These are phyloP conservation scores for Lachnellula willkommii DNA, from an alignment of 2,329 filamentous ascomycete species.

Conservation along the genomic window DNA sequence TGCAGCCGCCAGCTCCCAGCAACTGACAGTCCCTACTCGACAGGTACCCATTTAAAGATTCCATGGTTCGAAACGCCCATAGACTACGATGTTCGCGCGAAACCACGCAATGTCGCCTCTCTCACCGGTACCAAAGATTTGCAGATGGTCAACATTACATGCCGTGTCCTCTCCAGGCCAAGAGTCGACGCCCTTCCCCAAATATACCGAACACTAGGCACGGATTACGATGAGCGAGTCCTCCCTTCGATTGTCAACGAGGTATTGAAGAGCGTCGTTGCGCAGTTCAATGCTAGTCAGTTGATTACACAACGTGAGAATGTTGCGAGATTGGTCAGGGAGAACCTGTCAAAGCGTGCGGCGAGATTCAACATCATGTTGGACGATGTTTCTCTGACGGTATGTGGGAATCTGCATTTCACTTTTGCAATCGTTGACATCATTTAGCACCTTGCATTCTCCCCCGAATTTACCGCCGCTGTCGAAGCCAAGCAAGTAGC, in stretches of 20 bases:
- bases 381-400: constrained; percentile 94
- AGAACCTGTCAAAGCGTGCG: constrained; percentile 85
- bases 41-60: constrained; percentile 86
- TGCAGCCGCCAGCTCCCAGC: constrained; percentile 1
- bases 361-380: constrained; percentile 96
- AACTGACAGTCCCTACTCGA: constrained; percentile 5
- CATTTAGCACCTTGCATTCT: constrained; percentile 62
- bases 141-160: constrained; percentile 99
- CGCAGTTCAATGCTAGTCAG: constrained; percentile 97
- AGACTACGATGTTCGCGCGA: constrained; percentile 95
- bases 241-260: constrained; percentile 98
- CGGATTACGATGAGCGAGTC: constrained; percentile 95
- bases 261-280: constrained; percentile 96
- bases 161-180: constrained; percentile 92
- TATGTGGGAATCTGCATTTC: constrained; percentile 42
- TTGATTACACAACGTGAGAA: constrained; percentile 99
- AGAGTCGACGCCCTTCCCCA: constrained; percentile 84
- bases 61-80: constrained; percentile 98
- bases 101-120: constrained; percentile 92
- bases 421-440: constrained; percentile 7
- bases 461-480: constrained; percentile 67
- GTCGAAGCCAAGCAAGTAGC: constrained; percentile 71
- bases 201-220: constrained; percentile 93
- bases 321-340: constrained; percentile 83
- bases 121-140: constrained; percentile 98